These are phyloP conservation scores for Pythium myriotylum DNA, from an alignment of 352 stramenopile genomes.

Conservation along the genomic window DNA sequence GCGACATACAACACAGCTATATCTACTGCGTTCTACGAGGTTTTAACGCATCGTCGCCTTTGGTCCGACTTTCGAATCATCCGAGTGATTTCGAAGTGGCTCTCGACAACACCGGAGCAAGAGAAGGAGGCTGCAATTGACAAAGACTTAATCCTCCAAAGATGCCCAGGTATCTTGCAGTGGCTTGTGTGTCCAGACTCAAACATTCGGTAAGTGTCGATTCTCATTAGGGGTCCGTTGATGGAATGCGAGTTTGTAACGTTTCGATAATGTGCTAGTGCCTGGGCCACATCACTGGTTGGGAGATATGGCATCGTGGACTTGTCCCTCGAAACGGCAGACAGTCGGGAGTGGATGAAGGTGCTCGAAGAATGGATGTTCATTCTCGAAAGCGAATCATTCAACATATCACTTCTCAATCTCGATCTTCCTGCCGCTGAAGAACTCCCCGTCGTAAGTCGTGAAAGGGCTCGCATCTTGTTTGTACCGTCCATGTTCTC, in stretches of 20 bases:
- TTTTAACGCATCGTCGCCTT: constrained; percentile 74
- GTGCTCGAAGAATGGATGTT: constrained; percentile 90
- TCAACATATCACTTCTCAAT: constrained; percentile 68
- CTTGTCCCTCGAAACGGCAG: constrained; percentile 42
- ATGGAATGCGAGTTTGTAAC: no score
- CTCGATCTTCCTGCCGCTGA: constrained; percentile 73
- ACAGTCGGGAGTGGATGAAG: constrained; percentile 55
- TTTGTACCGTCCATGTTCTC: no score
- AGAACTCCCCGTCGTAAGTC: constrained; percentile 62
- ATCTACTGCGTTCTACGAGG: constrained; percentile 67
- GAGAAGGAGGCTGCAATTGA: constrained; percentile 39
- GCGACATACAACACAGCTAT: constrained; percentile 4
- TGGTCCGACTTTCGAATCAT: constrained; percentile 85
- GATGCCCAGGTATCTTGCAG: constrained; percentile 73
- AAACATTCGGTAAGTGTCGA: constrained; percentile 55
- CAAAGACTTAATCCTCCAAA: constrained; percentile 46
- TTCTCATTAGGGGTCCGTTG: not conserved
- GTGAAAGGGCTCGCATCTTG: not conserved
- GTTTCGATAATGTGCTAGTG: constrained; percentile 29
- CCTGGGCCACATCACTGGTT: constrained; percentile 64
- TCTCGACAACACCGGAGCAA: constrained; percentile 35
- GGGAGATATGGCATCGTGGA: constrained; percentile 52
- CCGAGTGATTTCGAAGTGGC: constrained; percentile 74
- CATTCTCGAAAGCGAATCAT: constrained; percentile 76
- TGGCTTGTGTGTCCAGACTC: constrained; percentile 79